Evolutionary conservation across 179 eudicot genomes (phyloP), one percentile per base, ranked within the genome.

Genomic region (Vitellaria paradoxa): DNA sequence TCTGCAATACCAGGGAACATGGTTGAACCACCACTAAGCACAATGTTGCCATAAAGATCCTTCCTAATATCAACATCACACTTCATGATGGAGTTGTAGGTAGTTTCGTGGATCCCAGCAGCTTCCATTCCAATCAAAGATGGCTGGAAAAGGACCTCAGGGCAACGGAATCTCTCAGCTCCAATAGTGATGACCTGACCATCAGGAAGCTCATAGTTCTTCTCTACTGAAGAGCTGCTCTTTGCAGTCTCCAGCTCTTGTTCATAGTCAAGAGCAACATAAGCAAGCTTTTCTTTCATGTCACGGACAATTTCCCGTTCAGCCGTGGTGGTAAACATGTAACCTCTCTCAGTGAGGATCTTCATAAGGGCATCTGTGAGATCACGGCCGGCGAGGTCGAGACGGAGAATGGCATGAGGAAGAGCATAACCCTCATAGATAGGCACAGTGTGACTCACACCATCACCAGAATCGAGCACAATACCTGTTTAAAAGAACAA

Each of bases 351-450:
- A 1, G 88, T 85, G 23, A 85, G 78, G 60, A 85, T 85, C 84
- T 85, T 85, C 85, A 82, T 80, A 65, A 85, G 80, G 62, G 82
- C 56, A 68, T 85, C 85, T 30, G 88, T 85, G n/a, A 85, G 85
- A 47, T 85, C 88, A 69, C 88, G 88, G 11, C 88, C 88, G 61
- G 88, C 88, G 57, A 85, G 88, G 59, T 85, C 88, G 45, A 85
- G 76, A 59, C 85, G 84, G 69, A 85, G 79, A 24, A 85, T 85
- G 66, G 88, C 88, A 78, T 82, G 85, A 46, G 88, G 88, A 66
- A 85, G 87, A 85, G 89, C 87, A 76, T 84, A 86, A 0, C 88
- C 89, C 79, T 86, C 89, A 47, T 86, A 86, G 65, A 86, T 84
- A 18, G 89, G 89, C 57, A 86, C 89, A 5, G 89, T 86, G 82